These are phyloP conservation scores for Yamadazyma tumulicola DNA, from an alignment of 805 yeast genomes.

Conservation along the genomic window DNA sequence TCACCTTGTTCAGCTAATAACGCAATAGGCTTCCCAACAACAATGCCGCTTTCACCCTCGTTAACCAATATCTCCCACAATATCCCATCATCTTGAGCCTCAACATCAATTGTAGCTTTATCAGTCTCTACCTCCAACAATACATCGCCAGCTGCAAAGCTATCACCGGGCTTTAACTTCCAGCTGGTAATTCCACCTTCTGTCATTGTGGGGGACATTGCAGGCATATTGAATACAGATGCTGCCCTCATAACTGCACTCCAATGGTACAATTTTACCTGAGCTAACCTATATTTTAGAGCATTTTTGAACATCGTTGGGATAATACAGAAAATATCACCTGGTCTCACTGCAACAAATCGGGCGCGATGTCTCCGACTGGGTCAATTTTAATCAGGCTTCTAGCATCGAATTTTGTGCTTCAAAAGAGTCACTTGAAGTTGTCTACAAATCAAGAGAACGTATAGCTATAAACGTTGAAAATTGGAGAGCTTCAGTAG, in stretches of 20 bases:
- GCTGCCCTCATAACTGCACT: slow-evolving; percentile 35
- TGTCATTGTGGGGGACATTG: slow-evolving; percentile 99
- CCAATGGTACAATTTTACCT: too few relatives aligned
- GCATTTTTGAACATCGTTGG: too few relatives aligned
- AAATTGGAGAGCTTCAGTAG: too few relatives aligned
- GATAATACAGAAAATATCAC: too few relatives aligned
- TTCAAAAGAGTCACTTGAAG: too few relatives aligned
- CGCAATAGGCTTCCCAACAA: slow-evolving; percentile 90
- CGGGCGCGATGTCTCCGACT: slow-evolving; percentile 3
- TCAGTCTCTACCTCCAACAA: slow-evolving; percentile 82
- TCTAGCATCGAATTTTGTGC: too few relatives aligned
- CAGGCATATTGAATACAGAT: slow-evolving; percentile 81
- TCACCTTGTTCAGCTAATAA: slow-evolving; percentile 85
- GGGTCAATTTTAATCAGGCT: too few relatives aligned
- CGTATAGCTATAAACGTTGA: too few relatives aligned
- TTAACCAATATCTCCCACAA: slow-evolving; percentile 69
- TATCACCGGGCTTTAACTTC: slow-evolving; percentile 72
- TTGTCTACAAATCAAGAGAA: too few relatives aligned
- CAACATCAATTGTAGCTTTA: slow-evolving; percentile 79
- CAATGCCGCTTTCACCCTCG: slow-evolving; percentile 75
- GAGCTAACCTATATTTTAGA: too few relatives aligned
- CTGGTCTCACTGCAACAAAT: too few relatives aligned
- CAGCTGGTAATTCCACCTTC: slow-evolving; percentile 90
- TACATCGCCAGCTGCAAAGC: slow-evolving; percentile 78
- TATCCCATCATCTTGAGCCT: slow-evolving; percentile 88